A percentile compares a stretch with the other conserved stretches of the same genome.
Evolutionary conservation across 225 moss, liverwort and hornwort genomes (phyloP).

Genomic region (Lunularia cruciata): DNA sequence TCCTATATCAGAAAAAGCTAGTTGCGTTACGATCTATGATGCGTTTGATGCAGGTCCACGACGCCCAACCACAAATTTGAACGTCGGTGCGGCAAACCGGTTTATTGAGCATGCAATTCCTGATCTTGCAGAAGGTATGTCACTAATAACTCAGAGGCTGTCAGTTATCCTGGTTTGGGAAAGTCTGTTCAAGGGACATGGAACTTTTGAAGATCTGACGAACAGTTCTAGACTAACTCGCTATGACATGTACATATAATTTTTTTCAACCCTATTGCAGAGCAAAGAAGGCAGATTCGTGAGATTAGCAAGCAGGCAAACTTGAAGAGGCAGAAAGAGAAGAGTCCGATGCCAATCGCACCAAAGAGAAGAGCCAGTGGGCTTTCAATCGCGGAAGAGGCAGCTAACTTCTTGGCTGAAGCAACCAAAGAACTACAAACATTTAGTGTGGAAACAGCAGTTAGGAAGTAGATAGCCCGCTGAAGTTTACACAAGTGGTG

Average conservation of each 20-base stretch:
- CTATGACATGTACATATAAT: too few species aligned
- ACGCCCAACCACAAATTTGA: conserved; percentile 55
- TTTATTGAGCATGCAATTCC: conserved; percentile 92
- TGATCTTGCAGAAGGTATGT: conserved; percentile 66
- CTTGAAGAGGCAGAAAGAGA: conserved; percentile 23
- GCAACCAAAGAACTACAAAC: conserved; percentile 45
- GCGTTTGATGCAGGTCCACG: conserved; percentile 51
- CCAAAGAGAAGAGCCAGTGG: conserved; percentile 33
- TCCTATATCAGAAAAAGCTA: too few species aligned
- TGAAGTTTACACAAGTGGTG: too few species aligned
- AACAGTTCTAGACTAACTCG: too few species aligned
- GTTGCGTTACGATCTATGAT: too few species aligned
- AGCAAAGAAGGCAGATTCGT: conserved; percentile 55
- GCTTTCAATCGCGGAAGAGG: conserved; percentile 53
- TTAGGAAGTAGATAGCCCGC: background rate
- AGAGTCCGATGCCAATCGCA: conserved; percentile 6
- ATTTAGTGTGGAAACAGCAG: background rate
- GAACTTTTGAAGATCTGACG: too few species aligned
- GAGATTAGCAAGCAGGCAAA: conserved; percentile 43
- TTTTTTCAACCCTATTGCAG: conserved; percentile 47
- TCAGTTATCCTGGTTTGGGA: too few species aligned
- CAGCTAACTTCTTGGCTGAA: conserved; percentile 71
- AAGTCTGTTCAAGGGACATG: too few species aligned
- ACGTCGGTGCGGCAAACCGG: conserved; percentile 75
- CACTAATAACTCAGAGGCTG: too few species aligned